Evolutionary conservation across 2,329 filamentous ascomycete species (phyloP), one percentile per base, ranked within the genome.

Genomic region (Epichloe scottii): DNA sequence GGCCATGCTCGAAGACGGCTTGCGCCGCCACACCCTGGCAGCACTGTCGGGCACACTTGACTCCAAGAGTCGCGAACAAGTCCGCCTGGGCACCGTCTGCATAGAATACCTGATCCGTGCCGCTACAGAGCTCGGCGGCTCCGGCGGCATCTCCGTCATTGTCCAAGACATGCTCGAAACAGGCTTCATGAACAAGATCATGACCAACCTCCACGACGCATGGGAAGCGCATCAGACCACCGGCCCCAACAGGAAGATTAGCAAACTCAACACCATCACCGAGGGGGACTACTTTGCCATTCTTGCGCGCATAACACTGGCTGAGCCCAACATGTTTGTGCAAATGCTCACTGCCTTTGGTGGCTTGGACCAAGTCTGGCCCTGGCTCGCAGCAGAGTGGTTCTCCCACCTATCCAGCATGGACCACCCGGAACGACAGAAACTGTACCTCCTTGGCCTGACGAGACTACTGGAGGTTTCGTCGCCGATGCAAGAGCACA

Each of bases 201-300:
- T 91, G 15, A 74, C 79, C 56, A 79, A 78, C 8, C 73, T 91
- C 1, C 81, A 81, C 60, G 77, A 83, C 49, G 78, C 83, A 3
- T 83, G 81, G 76, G 78, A 85, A 60, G 83, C 87, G 3, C 84
- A 87, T 59, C 84, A 94, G 63, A 88, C 86, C 0, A 87, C 86
- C 0, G 91, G 93, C 0, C 90, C 91, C 0, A 86, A 87, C 60
- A 77, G 78, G 26, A 85, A 78, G 57, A 74, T 79, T 19, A 78
- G 82, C 40, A 78, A 80, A 33, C 78, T 96, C 35, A 84, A 85
- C 58, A 81, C 82, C 12, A 76, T 89, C 11, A 83, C 87, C 1
- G 82, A 95, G 62, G 86, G 86, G 0, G 87, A 95, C 62, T 95
- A 95, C 64, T 85, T 95, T 61, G 79, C 81, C 4, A 81, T 97